A percentile compares a stretch with the other conserved stretches of the same genome.
Evolutionary conservation across 2,329 filamentous ascomycete genomes (phyloP).

Genomic region (Alternaria burnsii): DNA sequence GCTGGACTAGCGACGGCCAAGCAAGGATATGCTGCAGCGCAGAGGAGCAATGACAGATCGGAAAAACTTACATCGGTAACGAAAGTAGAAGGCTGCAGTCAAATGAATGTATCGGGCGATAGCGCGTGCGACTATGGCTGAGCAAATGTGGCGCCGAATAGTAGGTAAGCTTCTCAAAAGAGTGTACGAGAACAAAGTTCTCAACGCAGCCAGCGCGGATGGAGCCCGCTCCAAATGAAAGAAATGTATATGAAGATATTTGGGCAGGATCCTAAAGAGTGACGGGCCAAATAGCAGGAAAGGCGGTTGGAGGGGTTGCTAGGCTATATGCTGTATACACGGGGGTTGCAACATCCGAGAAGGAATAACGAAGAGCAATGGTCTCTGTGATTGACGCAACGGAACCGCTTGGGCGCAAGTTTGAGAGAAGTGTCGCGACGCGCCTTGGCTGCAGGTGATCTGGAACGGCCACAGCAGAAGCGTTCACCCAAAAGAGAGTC

Average conservation of each 20-base stretch:
- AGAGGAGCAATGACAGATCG: conserved; percentile 36
- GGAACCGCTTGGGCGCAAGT: conserved; percentile 48
- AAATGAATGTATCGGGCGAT: conserved; percentile 50
- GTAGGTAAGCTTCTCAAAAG: conserved; percentile 42
- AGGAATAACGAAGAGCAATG: conserved; percentile 40
- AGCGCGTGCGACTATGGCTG: conserved; percentile 45
- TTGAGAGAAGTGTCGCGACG: conserved; percentile 52
- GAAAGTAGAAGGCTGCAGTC: conserved; percentile 34
- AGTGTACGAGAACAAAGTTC: conserved; percentile 51
- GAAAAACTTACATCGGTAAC: conserved; percentile 40
- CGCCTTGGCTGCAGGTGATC: conserved; percentile 53
- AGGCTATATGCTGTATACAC: conserved; percentile 49
- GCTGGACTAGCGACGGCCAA: conserved; percentile 32
- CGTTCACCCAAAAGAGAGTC: conserved; percentile 50
- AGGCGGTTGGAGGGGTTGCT: conserved; percentile 40
- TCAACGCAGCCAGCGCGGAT: conserved; percentile 51
- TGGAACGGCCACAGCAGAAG: conserved; percentile 51
- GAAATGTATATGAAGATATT: conserved; percentile 43
- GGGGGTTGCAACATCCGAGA: conserved; percentile 44
- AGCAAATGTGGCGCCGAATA: conserved; percentile 34
- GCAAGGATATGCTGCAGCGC: conserved; percentile 31
- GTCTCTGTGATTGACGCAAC: conserved; percentile 47
- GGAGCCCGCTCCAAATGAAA: conserved; percentile 50
- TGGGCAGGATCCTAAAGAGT: conserved; percentile 49
- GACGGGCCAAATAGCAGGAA: conserved; percentile 51